Evolutionary conservation across 495 filamentous ascomycete species (phyloP).

Genomic region (Penicillium bialowiezense): DNA sequence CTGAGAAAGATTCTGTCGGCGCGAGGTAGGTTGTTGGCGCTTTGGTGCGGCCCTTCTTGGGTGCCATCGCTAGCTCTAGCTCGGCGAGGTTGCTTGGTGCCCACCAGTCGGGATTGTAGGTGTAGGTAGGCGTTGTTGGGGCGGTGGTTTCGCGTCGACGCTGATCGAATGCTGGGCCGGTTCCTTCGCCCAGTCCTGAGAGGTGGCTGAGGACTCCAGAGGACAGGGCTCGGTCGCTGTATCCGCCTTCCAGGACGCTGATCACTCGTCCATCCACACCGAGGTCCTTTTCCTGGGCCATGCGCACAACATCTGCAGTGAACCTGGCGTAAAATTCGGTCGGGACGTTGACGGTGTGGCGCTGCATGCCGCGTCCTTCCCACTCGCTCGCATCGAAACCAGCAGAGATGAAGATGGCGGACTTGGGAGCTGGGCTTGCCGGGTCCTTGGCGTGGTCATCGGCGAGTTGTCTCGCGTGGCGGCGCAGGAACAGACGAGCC

Average conservation of each 20-base stretch:
- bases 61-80: constrained; percentile 52
- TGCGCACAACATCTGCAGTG: constrained; percentile 73
- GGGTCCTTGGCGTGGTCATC: constrained; percentile 44
- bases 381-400: constrained; percentile 97
- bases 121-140: constrained; percentile 18
- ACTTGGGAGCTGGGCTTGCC: constrained; percentile 56
- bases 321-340: constrained; percentile 94
- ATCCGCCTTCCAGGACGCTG: constrained; percentile 93
- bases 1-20: constrained; percentile 73
- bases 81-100: constrained; percentile 60
- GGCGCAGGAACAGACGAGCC: constrained; percentile 68
- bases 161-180: constrained; percentile 6
- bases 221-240: constrained; percentile 84
- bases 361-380: constrained; percentile 88
- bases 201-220: constrained; percentile 88
- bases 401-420: constrained; percentile 89
- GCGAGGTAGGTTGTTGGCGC: constrained; percentile 65
- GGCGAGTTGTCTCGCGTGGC: constrained; percentile 61
- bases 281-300: constrained; percentile 78
- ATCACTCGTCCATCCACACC: constrained; percentile 80
- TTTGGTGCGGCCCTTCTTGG: constrained; percentile 50
- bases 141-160: constrained; percentile 4
- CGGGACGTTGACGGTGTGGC: constrained; percentile 90
- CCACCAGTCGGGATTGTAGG: constrained; percentile 78
- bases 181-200: constrained; percentile 61